These are phyloP conservation scores for Ligustrum vulgare DNA, from an alignment of 257 asterid species.

Conservation along the genomic window DNA sequence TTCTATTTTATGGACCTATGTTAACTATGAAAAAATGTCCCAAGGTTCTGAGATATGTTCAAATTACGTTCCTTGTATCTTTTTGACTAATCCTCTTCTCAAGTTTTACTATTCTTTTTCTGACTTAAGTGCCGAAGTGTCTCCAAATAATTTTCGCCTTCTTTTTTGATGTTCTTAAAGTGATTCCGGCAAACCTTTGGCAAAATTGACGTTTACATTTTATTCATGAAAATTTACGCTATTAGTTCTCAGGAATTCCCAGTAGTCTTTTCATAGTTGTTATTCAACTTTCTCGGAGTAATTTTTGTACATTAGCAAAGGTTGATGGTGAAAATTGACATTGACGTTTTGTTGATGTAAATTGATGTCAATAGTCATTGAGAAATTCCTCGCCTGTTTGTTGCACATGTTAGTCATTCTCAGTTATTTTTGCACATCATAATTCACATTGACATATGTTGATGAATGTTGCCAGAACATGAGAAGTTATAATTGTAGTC, in stretches of 20 bases:
- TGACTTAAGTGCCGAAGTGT: background rate
- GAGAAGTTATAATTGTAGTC: background rate
- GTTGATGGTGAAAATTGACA: background rate
- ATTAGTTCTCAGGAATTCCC: background rate
- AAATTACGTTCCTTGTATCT: background rate
- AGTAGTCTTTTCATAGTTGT: background rate
- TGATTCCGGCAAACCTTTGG: background rate
- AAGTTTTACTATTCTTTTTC: background rate
- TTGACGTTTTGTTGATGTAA: background rate
- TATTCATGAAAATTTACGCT: background rate
- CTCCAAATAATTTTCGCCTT: background rate
- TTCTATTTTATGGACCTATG: background rate
- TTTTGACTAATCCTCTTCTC: background rate
- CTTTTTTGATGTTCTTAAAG: background rate
- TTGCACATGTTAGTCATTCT: background rate
- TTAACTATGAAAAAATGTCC: background rate
- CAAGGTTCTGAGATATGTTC: background rate
- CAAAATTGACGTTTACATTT: background rate
- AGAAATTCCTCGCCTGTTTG: background rate
- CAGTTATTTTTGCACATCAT: background rate
- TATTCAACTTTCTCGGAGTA: background rate
- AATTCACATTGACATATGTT: background rate
- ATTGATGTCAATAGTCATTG: background rate
- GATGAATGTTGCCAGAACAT: background rate
- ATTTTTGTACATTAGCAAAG: background rate